phyloP scores from a whole-genome alignment of 257 asterid species.

The Nicotiana knightiana region DNA sequence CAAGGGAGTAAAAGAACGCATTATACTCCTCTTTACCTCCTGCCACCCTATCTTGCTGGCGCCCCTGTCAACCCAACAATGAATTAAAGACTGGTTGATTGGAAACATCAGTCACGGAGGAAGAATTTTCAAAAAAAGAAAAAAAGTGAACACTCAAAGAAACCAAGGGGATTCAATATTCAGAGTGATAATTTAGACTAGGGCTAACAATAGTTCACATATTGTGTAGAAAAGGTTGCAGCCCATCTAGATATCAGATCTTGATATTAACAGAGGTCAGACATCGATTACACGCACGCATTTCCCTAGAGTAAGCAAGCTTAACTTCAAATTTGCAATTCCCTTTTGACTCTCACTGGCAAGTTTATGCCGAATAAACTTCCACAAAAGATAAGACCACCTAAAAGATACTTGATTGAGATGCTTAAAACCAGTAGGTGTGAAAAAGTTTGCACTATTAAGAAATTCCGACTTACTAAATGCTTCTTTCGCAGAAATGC shows the following conservation, averaged over 20 bases:
- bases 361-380: neutral
- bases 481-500: neutral
- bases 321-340: neutral
- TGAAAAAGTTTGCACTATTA: neutral
- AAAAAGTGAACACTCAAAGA: too few relatives aligned
- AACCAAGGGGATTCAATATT: too few relatives aligned
- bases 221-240: neutral
- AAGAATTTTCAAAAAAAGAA: too few relatives aligned
- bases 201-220: neutral
- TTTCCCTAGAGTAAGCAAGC: neutral
- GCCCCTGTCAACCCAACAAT: conserved; percentile 47
- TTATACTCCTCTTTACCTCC: conserved; percentile 99
- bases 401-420: neutral
- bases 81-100: neutral
- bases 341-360: neutral
- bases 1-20: conserved; percentile 96
- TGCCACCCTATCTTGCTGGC: conserved; percentile 83
- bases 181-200: too few relatives aligned
- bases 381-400: neutral
- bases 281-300: neutral
- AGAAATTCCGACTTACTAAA: neutral
- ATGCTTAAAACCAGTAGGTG: neutral
- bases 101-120: neutral
- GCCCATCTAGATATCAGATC: neutral
- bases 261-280: neutral